Evolutionary conservation across 495 filamentous ascomycete genomes (phyloP), one percentile per base, ranked within the genome.

Genomic region (Extremus antarcticus): DNA sequence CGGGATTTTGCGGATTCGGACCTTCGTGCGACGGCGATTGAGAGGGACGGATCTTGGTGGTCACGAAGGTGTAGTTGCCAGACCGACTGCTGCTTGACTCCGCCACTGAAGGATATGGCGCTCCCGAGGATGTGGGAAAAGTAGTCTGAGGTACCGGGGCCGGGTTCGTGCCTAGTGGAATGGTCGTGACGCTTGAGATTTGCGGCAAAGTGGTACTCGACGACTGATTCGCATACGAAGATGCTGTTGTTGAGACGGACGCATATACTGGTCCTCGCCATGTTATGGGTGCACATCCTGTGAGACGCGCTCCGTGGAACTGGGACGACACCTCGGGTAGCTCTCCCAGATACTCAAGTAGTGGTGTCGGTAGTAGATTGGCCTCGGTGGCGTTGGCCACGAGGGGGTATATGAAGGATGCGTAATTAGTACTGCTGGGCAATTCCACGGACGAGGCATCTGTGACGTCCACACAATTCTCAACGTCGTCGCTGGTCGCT

Each of bases 331-430:
- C 46, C 20, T 16, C 20, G 4, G 20, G 21, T 25, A 48, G 19
- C 11, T 25, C 3, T 10, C 7, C 46, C 17, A 48, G 46, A 21
- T 48, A 48, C 7, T 48, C 46, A 3, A 48, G 20, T 9, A 48
- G 24, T 7, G 46, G 4, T 48, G 46, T 25, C 25, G 46, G 46
- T 10, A 48, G 46, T 10, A 25, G 24, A 7, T 8, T 45, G 10
- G 3, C 46, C 10, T 9, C 19, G 11, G 46, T 48, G 9, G 46
- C 46, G 10, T 23, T 48, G 13, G 24, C 46, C 17, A 3, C 21
- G 8, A 48, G 23, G 3, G 51, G 51, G 23, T 45, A 54, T 15
- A 54, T 29, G 23, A 54, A 35, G 7, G 51, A 46, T 29, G 51
- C 51, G 1, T 11, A 16, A 25, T 29, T 25, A 2, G 21, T 40